phyloP scores from a whole-genome alignment of 257 asterid species.

The Rubia yunnanensis region DNA sequence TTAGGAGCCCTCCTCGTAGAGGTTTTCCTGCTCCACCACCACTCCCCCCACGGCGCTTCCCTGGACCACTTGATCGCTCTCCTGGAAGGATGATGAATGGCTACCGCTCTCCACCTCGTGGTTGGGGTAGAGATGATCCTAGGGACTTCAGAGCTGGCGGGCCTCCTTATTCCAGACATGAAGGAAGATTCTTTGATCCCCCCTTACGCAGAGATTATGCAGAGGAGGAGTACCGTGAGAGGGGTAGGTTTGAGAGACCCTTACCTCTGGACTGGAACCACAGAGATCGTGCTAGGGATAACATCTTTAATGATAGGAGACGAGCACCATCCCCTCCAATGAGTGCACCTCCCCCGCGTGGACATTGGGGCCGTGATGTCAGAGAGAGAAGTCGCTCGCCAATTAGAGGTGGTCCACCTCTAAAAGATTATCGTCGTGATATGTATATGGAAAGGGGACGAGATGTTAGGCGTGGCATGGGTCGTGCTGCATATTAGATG shows the following conservation, averaged over 20 bases:
- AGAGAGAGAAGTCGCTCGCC: conserved; percentile 79
- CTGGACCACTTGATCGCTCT: conserved; percentile 38
- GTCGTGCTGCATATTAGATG: conserved; percentile 32
- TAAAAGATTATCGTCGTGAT: conserved; percentile 44
- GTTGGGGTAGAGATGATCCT: conserved; percentile 56
- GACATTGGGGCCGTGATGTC: conserved; percentile 51
- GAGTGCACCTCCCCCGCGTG: conserved; percentile 31
- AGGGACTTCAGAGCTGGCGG: conserved; percentile 55
- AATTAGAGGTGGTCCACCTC: conserved; percentile 37
- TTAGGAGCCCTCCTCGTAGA: conserved; percentile 54
- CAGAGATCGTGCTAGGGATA: conserved; percentile 57
- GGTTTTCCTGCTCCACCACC: conserved; percentile 47
- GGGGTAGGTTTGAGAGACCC: conserved; percentile 54
- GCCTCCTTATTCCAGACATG: conserved; percentile 43
- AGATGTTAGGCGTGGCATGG: conserved; percentile 46
- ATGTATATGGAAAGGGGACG: conserved; percentile 46
- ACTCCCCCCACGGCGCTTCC: conserved; percentile 37
- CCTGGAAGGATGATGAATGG: conserved; percentile 51
- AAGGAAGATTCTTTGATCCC: conserved; percentile 49
- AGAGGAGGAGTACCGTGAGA: conserved; percentile 42
- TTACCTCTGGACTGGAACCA: conserved; percentile 45
- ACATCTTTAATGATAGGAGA: conserved; percentile 40
- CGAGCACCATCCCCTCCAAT: conserved; percentile 50
- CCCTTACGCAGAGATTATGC: conserved; percentile 40
- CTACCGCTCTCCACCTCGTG: conserved; percentile 68